Evolutionary conservation across 2,329 filamentous ascomycete species (phyloP).

Genomic region (Colletotrichum orchidophilum): DNA sequence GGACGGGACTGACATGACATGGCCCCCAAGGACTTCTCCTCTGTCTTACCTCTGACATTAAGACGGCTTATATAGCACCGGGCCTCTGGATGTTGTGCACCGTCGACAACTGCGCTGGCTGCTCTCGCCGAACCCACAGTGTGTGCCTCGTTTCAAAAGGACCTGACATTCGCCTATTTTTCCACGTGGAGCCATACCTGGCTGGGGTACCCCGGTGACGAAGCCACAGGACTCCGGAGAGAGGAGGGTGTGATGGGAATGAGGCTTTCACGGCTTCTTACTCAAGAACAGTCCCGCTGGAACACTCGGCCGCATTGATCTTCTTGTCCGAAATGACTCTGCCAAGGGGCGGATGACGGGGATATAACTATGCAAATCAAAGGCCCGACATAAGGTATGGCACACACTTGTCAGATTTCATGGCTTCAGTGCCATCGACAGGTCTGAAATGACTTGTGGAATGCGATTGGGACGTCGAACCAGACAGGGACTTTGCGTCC

Average conservation of each 20-base stretch:
- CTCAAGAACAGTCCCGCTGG: background rate
- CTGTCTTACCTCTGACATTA: background rate
- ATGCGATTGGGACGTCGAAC: background rate
- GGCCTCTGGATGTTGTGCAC: background rate
- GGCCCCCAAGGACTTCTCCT: background rate
- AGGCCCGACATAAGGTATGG: background rate
- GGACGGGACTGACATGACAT: background rate
- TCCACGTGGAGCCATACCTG: conserved; percentile 18
- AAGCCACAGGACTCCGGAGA: background rate
- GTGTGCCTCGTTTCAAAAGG: conserved; percentile 2
- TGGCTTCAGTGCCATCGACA: background rate
- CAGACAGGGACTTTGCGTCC: background rate
- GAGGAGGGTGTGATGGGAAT: background rate
- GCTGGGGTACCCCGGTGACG: conserved; percentile 20
- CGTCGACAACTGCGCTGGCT: background rate
- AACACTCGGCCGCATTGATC: background rate
- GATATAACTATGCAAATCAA: background rate
- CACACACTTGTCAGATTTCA: background rate
- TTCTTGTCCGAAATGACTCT: background rate
- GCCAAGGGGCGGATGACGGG: background rate
- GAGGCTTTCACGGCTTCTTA: background rate
- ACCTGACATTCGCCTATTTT: conserved; percentile 8
- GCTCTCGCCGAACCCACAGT: background rate
- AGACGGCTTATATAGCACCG: background rate
- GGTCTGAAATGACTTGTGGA: background rate